These are phyloP conservation scores for Boletus mariae DNA, from an alignment of 1,284 basidiomycete genomes.

Conservation along the genomic window DNA sequence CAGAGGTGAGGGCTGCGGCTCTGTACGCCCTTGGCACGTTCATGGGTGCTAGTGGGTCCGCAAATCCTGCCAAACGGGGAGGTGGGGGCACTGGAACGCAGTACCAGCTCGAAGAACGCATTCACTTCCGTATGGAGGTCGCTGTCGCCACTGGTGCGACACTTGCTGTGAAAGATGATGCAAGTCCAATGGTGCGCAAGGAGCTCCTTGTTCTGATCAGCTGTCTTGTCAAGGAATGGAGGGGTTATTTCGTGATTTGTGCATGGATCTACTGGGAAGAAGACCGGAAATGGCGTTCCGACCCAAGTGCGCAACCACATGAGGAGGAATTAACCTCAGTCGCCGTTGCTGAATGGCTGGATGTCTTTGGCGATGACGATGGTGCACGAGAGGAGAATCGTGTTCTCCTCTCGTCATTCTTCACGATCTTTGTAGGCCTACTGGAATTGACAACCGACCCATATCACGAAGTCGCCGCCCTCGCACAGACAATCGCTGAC, in stretches of 20 bases:
- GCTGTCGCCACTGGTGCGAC: constrained; percentile 74
- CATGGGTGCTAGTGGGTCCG: constrained; percentile 83
- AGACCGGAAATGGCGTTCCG: constrained; percentile 55
- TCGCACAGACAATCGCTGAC: constrained; percentile 90
- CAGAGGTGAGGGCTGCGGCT: constrained; percentile 90
- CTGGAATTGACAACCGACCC: constrained; percentile 92
- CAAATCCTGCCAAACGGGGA: constrained; percentile 61
- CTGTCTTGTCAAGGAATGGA: constrained; percentile 92
- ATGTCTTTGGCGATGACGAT: constrained; percentile 64
- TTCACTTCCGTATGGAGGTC: constrained; percentile 77
- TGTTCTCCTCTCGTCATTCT: constrained; percentile 84
- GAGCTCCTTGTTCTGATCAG: constrained; percentile 91
- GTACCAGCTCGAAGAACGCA: constrained; percentile 76
- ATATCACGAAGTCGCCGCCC: constrained; percentile 87
- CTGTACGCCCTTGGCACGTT: constrained; percentile 93
- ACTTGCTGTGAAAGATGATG: constrained; percentile 87
- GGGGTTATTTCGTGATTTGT: constrained; percentile 93
- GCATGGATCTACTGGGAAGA: constrained; percentile 96
- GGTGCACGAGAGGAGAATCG: constrained; percentile 73
- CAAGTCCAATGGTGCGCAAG: constrained; percentile 94
- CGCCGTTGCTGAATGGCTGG: constrained; percentile 78
- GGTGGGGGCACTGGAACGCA: constrained; percentile 87
- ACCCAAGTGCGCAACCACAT: constrained; percentile 33
- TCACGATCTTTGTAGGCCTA: constrained; percentile 87
- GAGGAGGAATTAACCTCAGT: constrained; percentile 67